Evolutionary conservation across 345 rosid species (phyloP).

Genomic region (Salix arbutifolia): DNA sequence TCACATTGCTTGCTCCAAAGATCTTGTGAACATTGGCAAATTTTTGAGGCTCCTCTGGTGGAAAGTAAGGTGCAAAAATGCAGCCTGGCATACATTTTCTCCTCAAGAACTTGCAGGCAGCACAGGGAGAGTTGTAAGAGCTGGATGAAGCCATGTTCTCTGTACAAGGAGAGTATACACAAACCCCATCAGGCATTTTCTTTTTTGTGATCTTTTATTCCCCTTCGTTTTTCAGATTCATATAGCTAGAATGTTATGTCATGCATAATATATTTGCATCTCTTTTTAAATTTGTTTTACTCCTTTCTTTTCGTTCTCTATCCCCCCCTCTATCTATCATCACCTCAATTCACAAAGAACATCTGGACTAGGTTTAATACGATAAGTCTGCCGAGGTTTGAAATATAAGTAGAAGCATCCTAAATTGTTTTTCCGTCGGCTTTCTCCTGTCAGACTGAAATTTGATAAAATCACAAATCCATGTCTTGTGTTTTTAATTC

Average conservation of each 20-base stretch:
- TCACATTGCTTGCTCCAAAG: conserved; percentile 92
- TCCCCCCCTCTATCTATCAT: not conserved
- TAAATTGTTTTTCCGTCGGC: not conserved
- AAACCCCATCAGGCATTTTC: conserved; percentile 5
- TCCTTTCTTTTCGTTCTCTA: not conserved
- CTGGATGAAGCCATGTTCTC: conserved; percentile 54
- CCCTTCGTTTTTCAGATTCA: not conserved
- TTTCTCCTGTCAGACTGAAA: not conserved
- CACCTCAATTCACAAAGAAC: not conserved
- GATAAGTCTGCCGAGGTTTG: not conserved
- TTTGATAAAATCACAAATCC: not conserved
- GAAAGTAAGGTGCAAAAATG: conserved; percentile 92
- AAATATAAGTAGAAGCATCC: not conserved
- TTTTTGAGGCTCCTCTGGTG: conserved; percentile 95
- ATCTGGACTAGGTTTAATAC: not conserved
- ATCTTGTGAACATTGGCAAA: conserved; percentile 93
- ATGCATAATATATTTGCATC: not conserved
- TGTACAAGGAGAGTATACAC: not conserved
- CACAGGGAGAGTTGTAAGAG: conserved; percentile 94
- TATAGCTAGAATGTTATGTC: not conserved
- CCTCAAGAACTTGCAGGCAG: conserved; percentile 91
- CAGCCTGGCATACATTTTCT: conserved; percentile 91
- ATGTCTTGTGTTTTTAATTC: not conserved
- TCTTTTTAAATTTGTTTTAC: not conserved
- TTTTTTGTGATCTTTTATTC: conserved; percentile 12